Base-by-base conservation (phyloP, 1,284 basidiomycete genomes). In the Rhodotorula sp. region DNA sequence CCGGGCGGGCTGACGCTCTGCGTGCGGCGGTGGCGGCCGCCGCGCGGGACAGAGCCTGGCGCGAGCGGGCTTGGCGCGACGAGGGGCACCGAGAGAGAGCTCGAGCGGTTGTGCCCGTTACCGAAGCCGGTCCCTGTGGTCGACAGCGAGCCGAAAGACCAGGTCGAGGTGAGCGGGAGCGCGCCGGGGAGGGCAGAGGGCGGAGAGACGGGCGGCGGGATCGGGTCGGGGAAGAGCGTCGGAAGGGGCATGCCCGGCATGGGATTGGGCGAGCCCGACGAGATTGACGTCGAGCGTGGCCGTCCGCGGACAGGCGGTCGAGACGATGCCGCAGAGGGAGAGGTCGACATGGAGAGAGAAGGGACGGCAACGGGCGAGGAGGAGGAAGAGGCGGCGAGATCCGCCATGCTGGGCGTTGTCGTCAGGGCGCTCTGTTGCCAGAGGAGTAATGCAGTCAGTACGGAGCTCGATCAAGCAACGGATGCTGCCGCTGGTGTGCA, bases 211-310 rank as follows among this genome's bases (percentile, higher is more conserved):
- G 56, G n/a, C 41, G 59, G 34, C 34, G 34, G 34, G 34, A 34
- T 34, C 34, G 34, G 34, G 34, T 34, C 34, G 34, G 34, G 62
- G 53, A 67, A 63, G 34, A 71, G 69, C 19, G 64, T 58, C 1
- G 72, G 73, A 1, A 70, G 59, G 27, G 67, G 64, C 2, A 62
- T 45, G 23, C 68, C 68, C 7, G 71, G 68, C 4, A 56, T 27
- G 8, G 68, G 71, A 13, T 58, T 61, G n/a, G 71, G 71, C 12
- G 73, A 74, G 23, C 73, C 73, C 50, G 52, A 58, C 23, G 73
- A 74, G 54, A 74, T 73, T 17, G 73, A 74, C 17, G 73, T 64
- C 19, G 73, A 74, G 41, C 73, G 67, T n/a, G 73, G 73, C 9
- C 73, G 68, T 23, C 68, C 64, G 23, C 68, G 68, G 25, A 48